phyloP scores from a whole-genome alignment of 306 rosid species.

The Prunus armeniaca region DNA sequence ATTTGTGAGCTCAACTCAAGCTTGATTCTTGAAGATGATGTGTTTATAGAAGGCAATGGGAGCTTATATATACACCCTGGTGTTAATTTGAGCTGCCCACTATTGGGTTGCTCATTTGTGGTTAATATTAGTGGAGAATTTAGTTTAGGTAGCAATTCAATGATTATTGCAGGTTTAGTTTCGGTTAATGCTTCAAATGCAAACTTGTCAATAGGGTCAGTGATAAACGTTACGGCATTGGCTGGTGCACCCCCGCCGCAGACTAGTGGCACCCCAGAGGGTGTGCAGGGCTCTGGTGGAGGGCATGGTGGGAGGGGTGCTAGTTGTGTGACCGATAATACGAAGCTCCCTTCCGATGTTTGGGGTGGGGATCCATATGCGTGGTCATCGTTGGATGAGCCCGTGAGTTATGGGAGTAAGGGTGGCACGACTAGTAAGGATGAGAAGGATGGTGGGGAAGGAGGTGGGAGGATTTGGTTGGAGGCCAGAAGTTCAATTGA shows the following conservation, averaged over 20 bases:
- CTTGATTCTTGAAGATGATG: constrained; percentile 48
- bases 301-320: constrained; percentile 99
- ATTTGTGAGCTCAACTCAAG: constrained; percentile 66
- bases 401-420: constrained; percentile 79
- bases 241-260: constrained; percentile 80
- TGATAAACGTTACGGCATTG: constrained; percentile 57
- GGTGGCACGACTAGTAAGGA: constrained; percentile 89
- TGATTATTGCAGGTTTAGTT: constrained; percentile 39
- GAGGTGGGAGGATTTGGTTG: constrained; percentile 80
- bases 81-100: constrained; percentile 63
- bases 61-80: constrained; percentile 58
- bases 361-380: constrained; percentile 97
- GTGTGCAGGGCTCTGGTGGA: constrained; percentile 85
- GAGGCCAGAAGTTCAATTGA: constrained; percentile 37
- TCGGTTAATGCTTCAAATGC: constrained; percentile 35
- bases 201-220: constrained; percentile 38
- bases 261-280: constrained; percentile 87
- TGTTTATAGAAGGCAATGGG: constrained; percentile 79
- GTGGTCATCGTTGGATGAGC: constrained; percentile 67
- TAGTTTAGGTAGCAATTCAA: constrained; percentile 44
- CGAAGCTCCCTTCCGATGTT: constrained; percentile 86
- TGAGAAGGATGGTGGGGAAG: constrained; percentile 81
- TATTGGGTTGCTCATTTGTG: constrained; percentile 60
- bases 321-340: constrained; percentile 72
- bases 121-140: constrained; percentile 64